These are phyloP conservation scores for Batkoa obscura DNA, from an alignment of 371 early-diverging fungal species.

Conservation along the genomic window DNA sequence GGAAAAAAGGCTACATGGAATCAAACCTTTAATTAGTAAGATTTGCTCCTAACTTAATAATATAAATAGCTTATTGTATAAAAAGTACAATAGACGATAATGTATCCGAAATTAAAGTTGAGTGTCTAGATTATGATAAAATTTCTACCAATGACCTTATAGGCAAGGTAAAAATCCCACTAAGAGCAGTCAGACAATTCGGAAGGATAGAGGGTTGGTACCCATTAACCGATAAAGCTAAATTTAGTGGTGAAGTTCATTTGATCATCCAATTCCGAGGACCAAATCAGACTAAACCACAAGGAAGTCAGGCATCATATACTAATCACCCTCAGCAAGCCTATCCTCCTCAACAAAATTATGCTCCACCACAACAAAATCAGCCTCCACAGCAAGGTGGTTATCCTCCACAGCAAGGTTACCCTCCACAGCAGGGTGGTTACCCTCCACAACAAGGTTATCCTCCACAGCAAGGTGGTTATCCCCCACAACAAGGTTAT, in stretches of 20 bases:
- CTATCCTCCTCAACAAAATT: no score
- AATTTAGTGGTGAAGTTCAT: not conserved
- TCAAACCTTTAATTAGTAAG: not conserved
- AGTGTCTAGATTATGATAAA: not conserved
- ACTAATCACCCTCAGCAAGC: no score
- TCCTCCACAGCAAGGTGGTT: no score
- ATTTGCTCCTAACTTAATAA: not conserved
- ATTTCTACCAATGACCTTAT: not conserved
- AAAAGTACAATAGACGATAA: not conserved
- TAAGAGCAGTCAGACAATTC: not conserved
- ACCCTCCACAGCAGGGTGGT: no score
- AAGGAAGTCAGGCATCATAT: no score
- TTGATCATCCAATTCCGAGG: not conserved
- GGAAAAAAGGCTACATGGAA: constrained; percentile 1
- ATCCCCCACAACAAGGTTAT: no score
- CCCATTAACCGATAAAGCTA: not conserved
- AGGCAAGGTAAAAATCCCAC: not conserved
- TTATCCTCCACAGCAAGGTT: no score
- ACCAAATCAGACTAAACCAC: not conserved
- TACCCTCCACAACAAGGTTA: no score
- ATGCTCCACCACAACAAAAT: no score
- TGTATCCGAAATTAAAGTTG: not conserved
- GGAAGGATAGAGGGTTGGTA: constrained; percentile 1
- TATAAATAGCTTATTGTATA: not conserved
- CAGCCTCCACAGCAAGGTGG: no score